Evolutionary conservation across 495 filamentous ascomycete genomes (phyloP).

Genomic region (Penicillium mononematosum): DNA sequence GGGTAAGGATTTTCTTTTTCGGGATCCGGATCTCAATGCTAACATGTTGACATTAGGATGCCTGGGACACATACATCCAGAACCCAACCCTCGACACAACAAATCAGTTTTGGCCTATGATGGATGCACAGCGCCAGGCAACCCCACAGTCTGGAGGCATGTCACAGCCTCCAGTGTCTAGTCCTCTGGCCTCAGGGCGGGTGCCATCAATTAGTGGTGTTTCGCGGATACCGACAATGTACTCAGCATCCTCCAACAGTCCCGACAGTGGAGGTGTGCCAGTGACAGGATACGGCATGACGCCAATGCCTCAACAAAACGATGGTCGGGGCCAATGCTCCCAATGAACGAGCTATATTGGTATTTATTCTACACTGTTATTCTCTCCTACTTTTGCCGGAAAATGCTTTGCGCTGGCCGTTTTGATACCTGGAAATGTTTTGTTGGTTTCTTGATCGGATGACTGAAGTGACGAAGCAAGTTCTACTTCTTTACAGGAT

Average conservation of each 20-base stretch:
- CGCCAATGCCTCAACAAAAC: slow-evolving; percentile 18
- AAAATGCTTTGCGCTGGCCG: slow-evolving; percentile 1
- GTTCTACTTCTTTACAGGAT: background rate
- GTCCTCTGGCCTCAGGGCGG: slow-evolving; percentile 15
- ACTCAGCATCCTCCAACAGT: slow-evolving; percentile 19
- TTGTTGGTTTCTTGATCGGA: background rate
- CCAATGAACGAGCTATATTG: background rate
- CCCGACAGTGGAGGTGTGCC: slow-evolving; percentile 19
- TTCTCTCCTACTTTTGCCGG: background rate
- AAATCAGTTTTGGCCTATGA: slow-evolving; percentile 49
- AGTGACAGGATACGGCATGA: slow-evolving; percentile 16
- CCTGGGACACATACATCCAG: slow-evolving; percentile 57
- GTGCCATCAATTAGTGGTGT: slow-evolving; percentile 12
- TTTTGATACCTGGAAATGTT: slow-evolving; percentile 1
- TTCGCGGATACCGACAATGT: slow-evolving; percentile 20
- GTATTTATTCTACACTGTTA: slow-evolving; percentile 2
- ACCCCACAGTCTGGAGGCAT: slow-evolving; percentile 19
- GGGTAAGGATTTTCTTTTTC: slow-evolving; percentile 54
- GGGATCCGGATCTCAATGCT: slow-evolving; percentile 10
- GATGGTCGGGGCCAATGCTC: slow-evolving; percentile 16
- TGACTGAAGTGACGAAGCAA: background rate
- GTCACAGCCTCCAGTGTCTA: slow-evolving; percentile 19
- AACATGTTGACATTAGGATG: slow-evolving; percentile 40
- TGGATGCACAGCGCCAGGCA: slow-evolving; percentile 35
- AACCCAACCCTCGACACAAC: slow-evolving; percentile 47